Evolutionary conservation across 306 rosid species (phyloP).

Genomic region (Citrullus colocynthis): DNA sequence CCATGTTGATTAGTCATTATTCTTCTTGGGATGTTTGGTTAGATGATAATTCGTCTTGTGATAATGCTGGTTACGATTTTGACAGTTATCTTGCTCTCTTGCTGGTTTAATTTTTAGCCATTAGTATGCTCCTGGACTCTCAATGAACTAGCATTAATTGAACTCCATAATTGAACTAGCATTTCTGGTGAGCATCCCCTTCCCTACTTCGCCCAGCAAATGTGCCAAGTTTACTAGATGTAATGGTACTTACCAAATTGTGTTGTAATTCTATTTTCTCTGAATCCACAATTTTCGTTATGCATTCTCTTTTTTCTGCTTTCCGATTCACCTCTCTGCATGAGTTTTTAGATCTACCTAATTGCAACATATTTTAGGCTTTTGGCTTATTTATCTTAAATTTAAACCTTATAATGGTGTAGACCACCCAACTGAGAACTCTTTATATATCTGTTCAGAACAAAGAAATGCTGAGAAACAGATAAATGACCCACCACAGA

Average conservation of each 20-base stretch:
- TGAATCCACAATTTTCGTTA: not conserved
- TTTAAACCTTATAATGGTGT: not conserved
- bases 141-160: not conserved
- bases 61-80: not conserved
- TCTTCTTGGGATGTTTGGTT: not conserved
- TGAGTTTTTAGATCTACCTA: not conserved
- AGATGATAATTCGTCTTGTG: not conserved
- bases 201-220: not conserved
- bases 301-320: not conserved
- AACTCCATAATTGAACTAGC: not conserved
- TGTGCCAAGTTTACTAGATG: not conserved
- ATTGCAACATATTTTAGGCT: not conserved
- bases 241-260: not conserved
- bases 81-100: not conserved
- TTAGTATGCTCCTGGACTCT: not conserved
- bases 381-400: not conserved
- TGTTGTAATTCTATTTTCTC: not conserved
- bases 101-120: not conserved
- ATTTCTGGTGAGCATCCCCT: not conserved
- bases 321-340: not conserved
- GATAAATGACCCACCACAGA: conserved; percentile 41
- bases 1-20: not conserved
- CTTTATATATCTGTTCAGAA: conserved; percentile 27
- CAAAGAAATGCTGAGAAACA: conserved; percentile 46
- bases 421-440: not conserved